Evolutionary conservation across 2,329 filamentous ascomycete genomes (phyloP), one percentile per base, ranked within the genome.

Genomic region (Trichoderma polysporum): DNA sequence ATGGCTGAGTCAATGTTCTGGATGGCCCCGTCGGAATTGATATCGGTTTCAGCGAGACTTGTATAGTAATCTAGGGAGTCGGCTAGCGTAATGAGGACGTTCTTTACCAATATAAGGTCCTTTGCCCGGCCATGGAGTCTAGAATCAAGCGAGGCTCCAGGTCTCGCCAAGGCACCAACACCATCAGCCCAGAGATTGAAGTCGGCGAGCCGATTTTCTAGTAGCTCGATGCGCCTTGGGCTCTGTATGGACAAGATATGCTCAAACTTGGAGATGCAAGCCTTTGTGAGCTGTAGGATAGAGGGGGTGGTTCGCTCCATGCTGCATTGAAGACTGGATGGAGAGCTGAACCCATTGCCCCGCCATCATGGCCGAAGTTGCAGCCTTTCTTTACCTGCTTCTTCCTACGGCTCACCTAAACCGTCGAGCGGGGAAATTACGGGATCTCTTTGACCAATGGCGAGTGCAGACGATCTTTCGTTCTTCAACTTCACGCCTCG

Each of bases 131-230:
- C 35, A 4, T 54, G 35, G 13, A 69, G 58, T 25, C 68, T 62
- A 13, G 35, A 37, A 61, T 68, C 54, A 3, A 67, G 49, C 0
- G 65, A 70, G 4, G 64, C 69, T 10, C 45, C 65, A 15, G 41
- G 47, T 10, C 47, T 61, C 25, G 68, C 68, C 54, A 66, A 45
- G 4, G 68, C 68, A 27, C 68, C 66, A n/a, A 69, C 68, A n/a
- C 62, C 53, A 50, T 69, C 68, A 5, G 60, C 66, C 68, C 68
- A 69, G 3, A 69, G 47, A 19, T 59, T 60, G 25, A 68, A 68
- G n/a, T 69, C 68, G 5, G 68, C 66, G 17, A 58, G 45, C 41
- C 68, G 33, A 41, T 50, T 64, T 35, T 69, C 58, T 19, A 66
- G 45, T n/a, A 25, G 27, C 31, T 13, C 17, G 8, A 22, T 41